Conservation (phyloP, 1,139 yeast species). For the Eremothecium cymbalariae region DNA sequence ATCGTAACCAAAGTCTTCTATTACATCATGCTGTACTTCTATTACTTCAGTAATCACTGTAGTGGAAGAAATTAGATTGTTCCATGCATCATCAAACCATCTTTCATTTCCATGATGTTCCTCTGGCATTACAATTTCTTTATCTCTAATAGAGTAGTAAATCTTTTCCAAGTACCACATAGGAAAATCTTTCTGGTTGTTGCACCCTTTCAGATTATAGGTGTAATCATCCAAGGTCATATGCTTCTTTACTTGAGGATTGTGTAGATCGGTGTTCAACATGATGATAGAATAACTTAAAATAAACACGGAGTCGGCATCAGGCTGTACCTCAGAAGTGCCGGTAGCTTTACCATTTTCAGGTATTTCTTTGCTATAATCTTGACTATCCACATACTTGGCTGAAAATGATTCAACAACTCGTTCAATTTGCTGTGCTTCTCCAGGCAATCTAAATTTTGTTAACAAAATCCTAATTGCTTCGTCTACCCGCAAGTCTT, state of each 20-base stretch:
- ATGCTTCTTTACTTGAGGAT: conserved; percentile 71
- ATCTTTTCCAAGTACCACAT: conserved; percentile 77
- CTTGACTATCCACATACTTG: conserved; percentile 60
- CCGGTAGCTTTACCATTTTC: conserved; percentile 37
- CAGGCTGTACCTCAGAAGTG: conserved; percentile 47
- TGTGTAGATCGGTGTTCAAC: conserved; percentile 72
- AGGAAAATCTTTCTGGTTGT: conserved; percentile 69
- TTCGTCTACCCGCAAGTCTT: conserved; percentile 78
- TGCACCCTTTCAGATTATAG: conserved; percentile 71
- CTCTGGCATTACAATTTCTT: conserved; percentile 95
- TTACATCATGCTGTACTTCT: conserved; percentile 17
- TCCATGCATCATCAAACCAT: conserved; percentile 94
- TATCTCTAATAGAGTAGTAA: conserved; percentile 68
- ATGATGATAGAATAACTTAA: conserved; percentile 68
- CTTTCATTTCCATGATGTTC: conserved; percentile 82
- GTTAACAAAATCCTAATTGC: conserved; percentile 77
- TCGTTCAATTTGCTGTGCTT: conserved; percentile 91
- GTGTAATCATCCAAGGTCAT: conserved; percentile 84
- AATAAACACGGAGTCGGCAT: conserved; percentile 63
- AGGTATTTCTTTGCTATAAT: conserved; percentile 28
- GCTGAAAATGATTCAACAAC: conserved; percentile 81
- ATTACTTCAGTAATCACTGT: conserved; percentile 30
- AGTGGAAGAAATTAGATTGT: conserved; percentile 57
- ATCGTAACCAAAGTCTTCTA: conserved; percentile 25
- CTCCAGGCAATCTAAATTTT: conserved; percentile 91